Base-by-base conservation (phyloP, 352 stramenopile genomes). In the Hyaloperonospora arabidopsidis region DNA sequence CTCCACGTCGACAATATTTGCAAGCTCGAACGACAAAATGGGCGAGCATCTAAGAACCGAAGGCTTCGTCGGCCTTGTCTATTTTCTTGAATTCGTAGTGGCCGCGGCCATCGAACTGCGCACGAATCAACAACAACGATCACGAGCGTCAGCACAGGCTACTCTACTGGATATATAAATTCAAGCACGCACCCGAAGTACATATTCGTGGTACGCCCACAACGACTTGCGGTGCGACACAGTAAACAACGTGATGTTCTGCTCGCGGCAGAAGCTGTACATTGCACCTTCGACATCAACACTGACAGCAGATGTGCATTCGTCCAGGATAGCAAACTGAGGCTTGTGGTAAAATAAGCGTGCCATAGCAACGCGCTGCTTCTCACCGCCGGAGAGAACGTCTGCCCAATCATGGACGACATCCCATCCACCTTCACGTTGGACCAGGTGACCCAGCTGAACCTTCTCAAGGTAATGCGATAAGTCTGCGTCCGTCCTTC, bases 211-310 rank as follows among this genome's bases (percentile, higher is more conserved):
- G 66, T 95, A 93, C 54, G 76, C 81, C 85, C 86, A 95, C 11
- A 96, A 59, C 66, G 81, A 92, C 65, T 93, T 91, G 61, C 88
- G 79, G 60, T 96, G 87, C 52, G 84, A 95, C 32, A 96, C 87
- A 2, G 87, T 96, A 60, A 96, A 95, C 21, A 95, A 70, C 57
- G 87, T 97, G 62, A 97, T 96, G 68, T 87, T 87, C 48, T 93
- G 82, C 51, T 86, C 69, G 32, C 80, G 75, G 59, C 84, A 92
- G 52, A 84, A 68, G 45, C 65, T 77, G 76, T 96, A 97, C 74
- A 97, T 92, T 5, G 59, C 70, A 38, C 82, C 84, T 68, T 96
- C 87, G 3, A 95, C 81, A 54, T 95, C 87, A 14, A 91, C 76
- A 48, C 73, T 88, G 12, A 95, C 84, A 19, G 79, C 82, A 23